Base-by-base conservation (phyloP, 768 basidiomycete genomes). In the Pleurotus platypus region DNA sequence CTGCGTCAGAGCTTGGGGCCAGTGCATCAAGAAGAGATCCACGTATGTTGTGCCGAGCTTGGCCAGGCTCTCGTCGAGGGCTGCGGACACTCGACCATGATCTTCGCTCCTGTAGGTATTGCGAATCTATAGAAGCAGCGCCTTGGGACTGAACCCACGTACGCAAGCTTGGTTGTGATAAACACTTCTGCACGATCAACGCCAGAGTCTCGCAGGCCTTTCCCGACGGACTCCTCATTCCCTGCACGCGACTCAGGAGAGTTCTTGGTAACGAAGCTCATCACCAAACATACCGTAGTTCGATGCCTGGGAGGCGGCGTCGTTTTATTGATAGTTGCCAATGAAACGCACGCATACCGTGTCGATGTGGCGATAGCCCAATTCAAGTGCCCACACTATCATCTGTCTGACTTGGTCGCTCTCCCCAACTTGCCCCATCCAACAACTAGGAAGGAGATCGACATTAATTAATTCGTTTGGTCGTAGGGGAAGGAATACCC, bases 11-110 rank as follows among this genome's bases (percentile, higher is more conserved):
- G 72, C 70, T 27, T 65, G 64, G 1, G 83, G 72, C 45, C 62
- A 65, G 62, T 90, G 89, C 50, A 90, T 74, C 57, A 89, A 70
- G 69, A 82, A 89, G 55, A 87, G 66, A 64, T 89, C 86, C 11
- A 88, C 82, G 43, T 77, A 78, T 55, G 81, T 72, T 51, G 84
- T 55, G 15, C 67, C 69, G 3, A 89, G 72, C 63, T 79, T 80
- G 63, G 73, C 65, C 43, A 90, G 67, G 8, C 84, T 86, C n/a
- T 68, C 72, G 39, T 78, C 63, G 9, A 92, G 66, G 0, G 71
- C 70, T 16, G 64, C 61, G 27, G 62, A 53, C 6, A 76, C 76
- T 20, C 63, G 58, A 35, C 62, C 69, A 58, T 77, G 78, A 42
- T 71, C 66, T 58, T 70, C 65, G 45, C 67, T 59, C 51, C 69